Evolutionary conservation across 2,329 filamentous ascomycete species (phyloP), one percentile per base, ranked within the genome.

Genomic region (Cytospora paraplurivora): DNA sequence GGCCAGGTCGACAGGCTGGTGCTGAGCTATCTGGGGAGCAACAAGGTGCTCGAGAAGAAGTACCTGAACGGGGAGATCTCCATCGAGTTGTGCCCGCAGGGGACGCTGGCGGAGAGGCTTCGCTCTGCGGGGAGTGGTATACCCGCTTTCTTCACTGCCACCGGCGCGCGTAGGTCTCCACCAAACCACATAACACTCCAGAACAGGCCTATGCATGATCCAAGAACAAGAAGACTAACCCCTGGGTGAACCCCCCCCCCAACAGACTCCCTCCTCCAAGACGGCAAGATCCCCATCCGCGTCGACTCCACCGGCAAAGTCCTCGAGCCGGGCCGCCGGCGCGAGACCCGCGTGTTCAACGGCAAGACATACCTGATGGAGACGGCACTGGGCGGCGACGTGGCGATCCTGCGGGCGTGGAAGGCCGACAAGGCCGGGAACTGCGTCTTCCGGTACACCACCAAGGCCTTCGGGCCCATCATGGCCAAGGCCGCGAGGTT

Each of bases 401-500:
- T 92, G 56, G 90, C 91, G 0, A 92, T 93, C 65, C 76, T 94
- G 57, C 83, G 91, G 62, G 91, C 91, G 0, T 89, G 85, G 81
- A 92, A 91, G 75, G 90, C 84, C 0, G 91, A 94, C 71, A 85
- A 87, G 66, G 85, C 88, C 5, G 91, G 91, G 13, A 94, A 94
- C 76, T 92, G 89, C 72, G 83, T 91, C 47, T 95, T 96, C 79
- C 82, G 90, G 74, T 89, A 90, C 75, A 89, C 90, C 0, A 92
- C 89, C 37, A 90, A 90, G 73, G 87, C 88, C 0, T 93, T 92
- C 67, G 89, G 87, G 1, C 84, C 86, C 7, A 82, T 91, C 67
- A 92, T 93, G 89, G 92, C 90, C 65, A 93, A 94, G 76, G 91
- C 91, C 0, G 92, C 91, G 0, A 85, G 83, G 55, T 72, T 91